Base-by-base conservation (phyloP, 1,284 basidiomycete genomes). In the Taiwanofungus camphoratus region DNA sequence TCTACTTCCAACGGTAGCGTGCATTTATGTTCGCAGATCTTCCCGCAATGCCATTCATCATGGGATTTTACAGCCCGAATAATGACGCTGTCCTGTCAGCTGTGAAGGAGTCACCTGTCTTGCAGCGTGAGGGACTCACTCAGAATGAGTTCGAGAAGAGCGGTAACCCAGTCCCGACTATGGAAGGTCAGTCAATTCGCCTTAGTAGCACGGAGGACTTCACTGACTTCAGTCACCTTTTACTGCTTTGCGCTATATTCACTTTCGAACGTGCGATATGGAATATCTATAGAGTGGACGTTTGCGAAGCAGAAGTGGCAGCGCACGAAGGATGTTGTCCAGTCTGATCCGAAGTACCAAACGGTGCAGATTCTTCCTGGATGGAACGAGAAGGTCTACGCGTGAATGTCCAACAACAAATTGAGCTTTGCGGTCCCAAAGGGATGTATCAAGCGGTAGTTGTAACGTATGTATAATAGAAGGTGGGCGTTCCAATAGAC, bases 281-380 rank as follows among this genome's bases (percentile, higher is more conserved):
- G 32, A 16, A 16, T 21, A 8, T 9, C n/a, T 21, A 20, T 45
- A 70, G 68, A 69, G 44, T 71, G 67, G 67, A 70, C 68, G 4
- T 70, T 71, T 48, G 65, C 67, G 22, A 72, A 71, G 56, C 70
- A 72, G 54, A 69, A 68, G 51, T 72, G 70, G 70, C 70, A 71
- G 53, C 63, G 68, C 44, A 65, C 65, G 27, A 65, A 64, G 53
- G 55, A 58, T 44, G 54, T 55, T 34, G 54, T 53, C 11, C 58
- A 56, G n/a, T 54, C 52, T 12, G 60, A 65, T 46, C 42, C 52
- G 6, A 62, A 54, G 36, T 61, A 59, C 49, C 45, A 57, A 36
- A 65, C 58, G 5, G 69, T 68, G 15, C 57, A 60, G 42, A 70
- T 71, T 41, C 55, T 70, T 9, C 69, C 69, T 1, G 69, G 69